A percentile compares a stretch with the other conserved stretches of the same genome.
Evolutionary conservation across 176 grass and related monocot genomes (phyloP).

Genomic region (Oryza glaberrima): DNA sequence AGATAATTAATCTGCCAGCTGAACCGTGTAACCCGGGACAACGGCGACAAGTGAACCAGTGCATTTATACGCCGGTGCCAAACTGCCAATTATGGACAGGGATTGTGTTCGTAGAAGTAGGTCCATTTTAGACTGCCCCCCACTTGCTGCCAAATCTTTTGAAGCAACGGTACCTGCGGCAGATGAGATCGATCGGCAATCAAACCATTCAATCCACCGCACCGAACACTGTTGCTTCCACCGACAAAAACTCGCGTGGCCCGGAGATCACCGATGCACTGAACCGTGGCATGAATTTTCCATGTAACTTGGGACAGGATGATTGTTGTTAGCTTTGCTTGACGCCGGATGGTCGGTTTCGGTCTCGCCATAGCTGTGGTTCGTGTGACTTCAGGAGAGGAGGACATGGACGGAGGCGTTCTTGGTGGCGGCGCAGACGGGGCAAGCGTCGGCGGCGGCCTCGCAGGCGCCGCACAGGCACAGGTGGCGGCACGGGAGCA

Average conservation of each 20-base stretch:
- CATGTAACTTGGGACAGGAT: neutral
- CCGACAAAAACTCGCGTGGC: neutral
- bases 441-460: slow-evolving; percentile 36
- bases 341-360: neutral
- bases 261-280: neutral
- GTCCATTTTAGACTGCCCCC: no score
- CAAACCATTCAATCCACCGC: neutral
- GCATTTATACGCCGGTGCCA: neutral
- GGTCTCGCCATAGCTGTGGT: neutral
- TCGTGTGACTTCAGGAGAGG: slow-evolving; percentile 17
- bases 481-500: slow-evolving; percentile 70
- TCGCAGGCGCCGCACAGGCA: slow-evolving; percentile 59
- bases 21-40: neutral
- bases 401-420: slow-evolving; percentile 49
- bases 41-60: neutral
- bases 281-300: neutral
- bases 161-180: neutral
- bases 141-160: neutral
- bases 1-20: neutral
- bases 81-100: neutral
- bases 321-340: neutral
- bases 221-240: neutral
- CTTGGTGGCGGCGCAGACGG: slow-evolving; percentile 48
- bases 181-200: neutral
- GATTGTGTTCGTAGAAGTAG: neutral